Percentiles rank a stretch among this genome's conserved stretches.
Evolutionary conservation across 495 filamentous ascomycete genomes (phyloP).

Genomic region (Penicillium egyptiacum): DNA sequence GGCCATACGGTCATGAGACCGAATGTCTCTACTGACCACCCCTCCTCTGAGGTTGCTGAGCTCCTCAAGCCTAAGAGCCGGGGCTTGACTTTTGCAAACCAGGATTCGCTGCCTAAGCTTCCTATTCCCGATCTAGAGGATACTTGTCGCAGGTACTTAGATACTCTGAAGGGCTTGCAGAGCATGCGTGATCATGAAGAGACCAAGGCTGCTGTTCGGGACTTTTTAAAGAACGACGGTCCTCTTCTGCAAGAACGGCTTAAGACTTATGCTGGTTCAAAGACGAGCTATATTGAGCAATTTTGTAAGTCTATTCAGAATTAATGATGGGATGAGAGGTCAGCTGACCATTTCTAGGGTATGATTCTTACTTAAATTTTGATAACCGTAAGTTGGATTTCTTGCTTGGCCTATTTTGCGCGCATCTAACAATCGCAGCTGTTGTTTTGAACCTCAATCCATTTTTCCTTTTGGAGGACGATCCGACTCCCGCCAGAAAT

Average conservation of each 20-base stretch:
- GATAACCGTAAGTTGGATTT: constrained; percentile 69
- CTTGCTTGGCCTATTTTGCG: neutral
- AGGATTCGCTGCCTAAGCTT: constrained; percentile 86
- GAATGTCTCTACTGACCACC: constrained; percentile 20
- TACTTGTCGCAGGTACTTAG: constrained; percentile 77
- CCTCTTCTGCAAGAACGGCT: constrained; percentile 83
- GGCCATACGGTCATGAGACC: constrained; percentile 28
- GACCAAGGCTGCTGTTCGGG: constrained; percentile 73
- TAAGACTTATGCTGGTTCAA: constrained; percentile 88
- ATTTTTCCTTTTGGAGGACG: constrained; percentile 96
- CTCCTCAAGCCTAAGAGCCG: constrained; percentile 26
- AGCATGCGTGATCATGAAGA: constrained; percentile 78
- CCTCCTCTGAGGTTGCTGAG: constrained; percentile 16
- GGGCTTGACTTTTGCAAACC: constrained; percentile 78
- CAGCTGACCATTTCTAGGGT: constrained; percentile 61
- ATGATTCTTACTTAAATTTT: constrained; percentile 96
- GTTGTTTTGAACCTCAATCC: constrained; percentile 97
- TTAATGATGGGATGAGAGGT: neutral
- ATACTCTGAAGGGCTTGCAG: constrained; percentile 81
- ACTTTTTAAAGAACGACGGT: constrained; percentile 84
- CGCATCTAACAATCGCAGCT: constrained; percentile 41
- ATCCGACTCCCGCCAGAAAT: constrained; percentile 92
- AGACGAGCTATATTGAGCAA: constrained; percentile 97
- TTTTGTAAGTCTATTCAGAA: constrained; percentile 70
- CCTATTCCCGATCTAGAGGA: constrained; percentile 90